phyloP scores from a whole-genome alignment of 2,329 filamentous ascomycete species.

The Penicillium digitatum region DNA sequence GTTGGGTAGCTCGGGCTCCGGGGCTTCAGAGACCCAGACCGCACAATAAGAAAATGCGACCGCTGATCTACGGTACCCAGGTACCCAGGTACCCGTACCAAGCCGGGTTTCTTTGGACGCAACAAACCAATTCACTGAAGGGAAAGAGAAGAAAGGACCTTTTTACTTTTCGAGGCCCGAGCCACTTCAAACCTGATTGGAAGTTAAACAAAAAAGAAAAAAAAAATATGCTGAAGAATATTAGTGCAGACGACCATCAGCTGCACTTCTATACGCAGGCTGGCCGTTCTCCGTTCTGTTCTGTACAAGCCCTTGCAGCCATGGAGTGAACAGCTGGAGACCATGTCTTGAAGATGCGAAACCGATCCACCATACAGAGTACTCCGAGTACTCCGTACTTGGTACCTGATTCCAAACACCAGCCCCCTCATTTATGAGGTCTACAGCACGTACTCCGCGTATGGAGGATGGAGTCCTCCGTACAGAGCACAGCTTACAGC shows the following conservation, averaged over 20 bases:
- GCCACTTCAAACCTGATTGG: background rate
- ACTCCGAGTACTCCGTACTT: background rate
- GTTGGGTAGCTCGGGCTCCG: background rate
- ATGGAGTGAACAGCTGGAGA: constrained; percentile 1
- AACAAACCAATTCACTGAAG: constrained; percentile 3
- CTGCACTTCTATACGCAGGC: constrained; percentile 2
- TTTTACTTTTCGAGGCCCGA: background rate
- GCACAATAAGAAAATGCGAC: constrained; percentile 13
- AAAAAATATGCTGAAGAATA: background rate
- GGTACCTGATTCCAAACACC: constrained; percentile 3
- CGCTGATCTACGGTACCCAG: constrained; percentile 6
- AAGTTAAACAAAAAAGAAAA: background rate
- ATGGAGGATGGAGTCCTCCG: background rate
- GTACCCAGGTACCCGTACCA: background rate
- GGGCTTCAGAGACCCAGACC: constrained; percentile 7
- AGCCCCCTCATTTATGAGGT: background rate
- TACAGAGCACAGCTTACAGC: background rate
- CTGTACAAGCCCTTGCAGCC: constrained; percentile 13
- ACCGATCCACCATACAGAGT: constrained; percentile 5
- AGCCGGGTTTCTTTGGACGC: background rate
- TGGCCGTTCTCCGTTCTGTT: background rate
- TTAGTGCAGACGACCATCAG: background rate
- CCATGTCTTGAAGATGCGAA: constrained; percentile 3
- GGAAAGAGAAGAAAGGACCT: background rate
- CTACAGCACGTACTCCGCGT: background rate